Conservation (phyloP, 768 basidiomycete genomes). For the Hericium rajendrae region DNA sequence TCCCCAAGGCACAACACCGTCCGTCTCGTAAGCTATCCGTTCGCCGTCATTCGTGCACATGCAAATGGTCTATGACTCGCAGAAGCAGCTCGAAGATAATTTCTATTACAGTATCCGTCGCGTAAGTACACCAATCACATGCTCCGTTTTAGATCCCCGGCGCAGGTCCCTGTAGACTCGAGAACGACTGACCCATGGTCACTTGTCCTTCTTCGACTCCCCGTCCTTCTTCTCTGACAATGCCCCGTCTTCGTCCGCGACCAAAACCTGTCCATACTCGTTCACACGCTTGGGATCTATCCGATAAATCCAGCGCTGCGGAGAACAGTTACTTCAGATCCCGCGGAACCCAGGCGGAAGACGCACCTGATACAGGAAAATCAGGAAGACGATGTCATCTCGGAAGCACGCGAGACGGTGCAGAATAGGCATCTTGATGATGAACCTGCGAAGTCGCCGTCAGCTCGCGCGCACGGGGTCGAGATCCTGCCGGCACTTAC, state of each 20-base stretch:
- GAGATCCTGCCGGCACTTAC: conserved; percentile 33
- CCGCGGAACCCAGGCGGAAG: neutral
- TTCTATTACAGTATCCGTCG: neutral
- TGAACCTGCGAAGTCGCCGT: conserved; percentile 47
- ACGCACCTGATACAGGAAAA: conserved; percentile 86
- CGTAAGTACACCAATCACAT: neutral
- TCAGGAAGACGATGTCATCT: conserved; percentile 84
- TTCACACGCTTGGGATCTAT: conserved; percentile 92
- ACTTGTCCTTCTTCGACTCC: conserved; percentile 29
- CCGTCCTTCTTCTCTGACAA: conserved; percentile 13
- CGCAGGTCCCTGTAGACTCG: too few relatives aligned
- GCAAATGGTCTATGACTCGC: too few relatives aligned
- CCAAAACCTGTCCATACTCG: conserved; percentile 87
- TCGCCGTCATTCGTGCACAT: too few relatives aligned
- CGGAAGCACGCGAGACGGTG: conserved; percentile 88
- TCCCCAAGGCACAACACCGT: neutral
- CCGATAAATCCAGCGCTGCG: conserved; percentile 92
- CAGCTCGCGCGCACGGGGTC: conserved; percentile 2
- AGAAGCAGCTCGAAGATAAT: too few relatives aligned
- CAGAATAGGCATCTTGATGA: conserved; percentile 93
- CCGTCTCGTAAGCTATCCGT: too few relatives aligned
- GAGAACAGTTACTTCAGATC: neutral
- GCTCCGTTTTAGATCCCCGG: neutral
- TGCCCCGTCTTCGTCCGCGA: conserved; percentile 40
- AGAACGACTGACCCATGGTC: neutral